Percentiles rank a stretch among this genome's conserved stretches.
Evolutionary conservation across 2,329 filamentous ascomycete species (phyloP).

Genomic region (Scedosporium minutisporum): DNA sequence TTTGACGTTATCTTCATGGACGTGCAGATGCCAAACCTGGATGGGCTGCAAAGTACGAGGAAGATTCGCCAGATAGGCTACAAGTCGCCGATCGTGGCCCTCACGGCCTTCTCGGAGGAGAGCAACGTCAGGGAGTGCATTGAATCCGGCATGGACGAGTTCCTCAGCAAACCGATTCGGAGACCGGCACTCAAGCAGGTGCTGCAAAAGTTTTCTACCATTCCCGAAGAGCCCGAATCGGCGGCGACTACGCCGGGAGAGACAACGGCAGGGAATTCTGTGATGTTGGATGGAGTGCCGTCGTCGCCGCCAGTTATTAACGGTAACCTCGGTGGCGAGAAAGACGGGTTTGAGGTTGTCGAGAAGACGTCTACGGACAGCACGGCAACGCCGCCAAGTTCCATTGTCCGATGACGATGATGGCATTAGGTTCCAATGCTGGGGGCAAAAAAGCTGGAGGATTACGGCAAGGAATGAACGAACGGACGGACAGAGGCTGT

Average conservation of each 20-base stretch:
- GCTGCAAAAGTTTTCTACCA: conserved; percentile 73
- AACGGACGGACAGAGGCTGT: background rate
- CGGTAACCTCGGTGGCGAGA: background rate
- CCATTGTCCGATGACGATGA: background rate
- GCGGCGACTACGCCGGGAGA: background rate
- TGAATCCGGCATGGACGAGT: conserved; percentile 87
- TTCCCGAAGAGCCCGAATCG: conserved; percentile 53
- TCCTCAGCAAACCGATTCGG: conserved; percentile 67
- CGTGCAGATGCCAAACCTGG: conserved; percentile 88
- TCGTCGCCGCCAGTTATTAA: background rate
- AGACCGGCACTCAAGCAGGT: conserved; percentile 81
- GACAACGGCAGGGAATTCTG: background rate
- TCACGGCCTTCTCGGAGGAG: conserved; percentile 86
- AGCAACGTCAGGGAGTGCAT: conserved; percentile 80
- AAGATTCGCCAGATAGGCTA: conserved; percentile 83
- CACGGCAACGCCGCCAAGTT: background rate
- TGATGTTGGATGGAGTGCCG: background rate
- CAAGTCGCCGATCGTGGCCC: conserved; percentile 75
- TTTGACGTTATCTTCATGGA: conserved; percentile 96
- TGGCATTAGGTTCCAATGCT: background rate
- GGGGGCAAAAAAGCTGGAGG: background rate
- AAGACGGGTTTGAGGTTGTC: background rate
- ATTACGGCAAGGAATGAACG: background rate
- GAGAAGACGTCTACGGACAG: background rate
- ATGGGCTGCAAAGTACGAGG: conserved; percentile 77